Percentiles rank a stretch among this genome's conserved stretches.
phyloP scores from a whole-genome alignment of 108 stramenopile species.

The Aureococcus anophagefferens region DNA sequence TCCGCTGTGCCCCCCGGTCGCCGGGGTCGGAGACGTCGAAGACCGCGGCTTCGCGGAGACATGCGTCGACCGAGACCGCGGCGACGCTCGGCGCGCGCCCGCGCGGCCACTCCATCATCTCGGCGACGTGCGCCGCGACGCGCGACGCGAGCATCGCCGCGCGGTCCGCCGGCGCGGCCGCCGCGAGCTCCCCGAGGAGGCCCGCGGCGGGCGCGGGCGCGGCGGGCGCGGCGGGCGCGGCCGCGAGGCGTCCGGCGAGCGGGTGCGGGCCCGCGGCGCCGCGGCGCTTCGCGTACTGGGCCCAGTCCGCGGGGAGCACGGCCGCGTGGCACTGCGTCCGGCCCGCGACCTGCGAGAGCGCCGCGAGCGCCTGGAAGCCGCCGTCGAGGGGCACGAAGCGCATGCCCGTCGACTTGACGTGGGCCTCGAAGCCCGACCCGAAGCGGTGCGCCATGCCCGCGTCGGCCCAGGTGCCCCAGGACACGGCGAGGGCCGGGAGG shows the following conservation, averaged over 20 bases:
- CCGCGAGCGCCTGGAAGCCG: not conserved
- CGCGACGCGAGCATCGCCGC: not conserved
- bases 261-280: not conserved
- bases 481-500: not conserved
- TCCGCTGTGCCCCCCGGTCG: too few species aligned
- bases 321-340: not conserved
- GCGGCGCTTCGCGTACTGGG: not conserved
- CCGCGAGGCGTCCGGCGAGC: not conserved
- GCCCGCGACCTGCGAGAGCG: not conserved
- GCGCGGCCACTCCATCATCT: too few species aligned
- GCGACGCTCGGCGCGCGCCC: too few species aligned
- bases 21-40: too few species aligned
- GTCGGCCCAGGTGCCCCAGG: not conserved
- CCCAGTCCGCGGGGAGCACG: not conserved
- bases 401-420: not conserved
- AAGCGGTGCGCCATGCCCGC: not conserved
- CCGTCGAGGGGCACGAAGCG: not conserved
- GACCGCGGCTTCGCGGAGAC: too few species aligned
- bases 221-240: too few species aligned
- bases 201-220: too few species aligned
- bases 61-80: too few species aligned
- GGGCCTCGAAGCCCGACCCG: not conserved
- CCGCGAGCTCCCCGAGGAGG: too few species aligned
- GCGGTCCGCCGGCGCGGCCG: too few species aligned
- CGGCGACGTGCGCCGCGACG: not conserved